Evolutionary conservation across 1,284 basidiomycete genomes (phyloP).

Genomic region (Cutaneotrichosporon spelunceum): DNA sequence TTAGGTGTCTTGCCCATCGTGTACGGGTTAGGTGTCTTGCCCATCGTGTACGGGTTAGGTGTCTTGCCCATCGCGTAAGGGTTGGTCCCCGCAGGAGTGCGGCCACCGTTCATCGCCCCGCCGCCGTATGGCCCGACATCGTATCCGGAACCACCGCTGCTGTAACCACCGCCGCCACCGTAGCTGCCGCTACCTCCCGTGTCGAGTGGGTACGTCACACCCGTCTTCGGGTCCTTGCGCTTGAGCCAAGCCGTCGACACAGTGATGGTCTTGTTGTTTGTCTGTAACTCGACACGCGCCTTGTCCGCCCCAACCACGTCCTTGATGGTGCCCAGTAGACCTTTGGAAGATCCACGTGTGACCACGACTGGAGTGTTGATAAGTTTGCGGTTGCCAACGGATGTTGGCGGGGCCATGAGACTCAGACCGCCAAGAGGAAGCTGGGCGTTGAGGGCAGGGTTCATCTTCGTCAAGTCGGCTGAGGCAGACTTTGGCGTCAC

Average conservation of each 20-base stretch:
- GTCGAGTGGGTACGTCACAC: constrained; percentile 45
- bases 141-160: constrained; percentile 28
- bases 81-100: constrained; percentile 43
- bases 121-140: constrained; percentile 44
- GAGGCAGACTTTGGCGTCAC: constrained; percentile 72
- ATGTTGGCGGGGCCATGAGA: constrained; percentile 55
- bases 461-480: constrained; percentile 91
- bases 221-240: constrained; percentile 63
- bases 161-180: constrained; percentile 23
- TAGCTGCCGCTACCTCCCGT: constrained; percentile 16
- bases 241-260: constrained; percentile 77
- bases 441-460: constrained; percentile 64
- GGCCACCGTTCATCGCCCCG: constrained; percentile 27
- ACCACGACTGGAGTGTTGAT: constrained; percentile 79
- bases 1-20: constrained; percentile 54
- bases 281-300: constrained; percentile 86
- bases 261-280: constrained; percentile 84
- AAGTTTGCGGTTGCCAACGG: constrained; percentile 67
- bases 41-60: constrained; percentile 63
- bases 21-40: constrained; percentile 67
- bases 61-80: constrained; percentile 56
- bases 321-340: constrained; percentile 87
- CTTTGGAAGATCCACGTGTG: constrained; percentile 85
- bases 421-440: constrained; percentile 52
- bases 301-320: constrained; percentile 79